phyloP scores from a whole-genome alignment of 345 rosid genomes.

The Chamaenerion angustifolium region DNA sequence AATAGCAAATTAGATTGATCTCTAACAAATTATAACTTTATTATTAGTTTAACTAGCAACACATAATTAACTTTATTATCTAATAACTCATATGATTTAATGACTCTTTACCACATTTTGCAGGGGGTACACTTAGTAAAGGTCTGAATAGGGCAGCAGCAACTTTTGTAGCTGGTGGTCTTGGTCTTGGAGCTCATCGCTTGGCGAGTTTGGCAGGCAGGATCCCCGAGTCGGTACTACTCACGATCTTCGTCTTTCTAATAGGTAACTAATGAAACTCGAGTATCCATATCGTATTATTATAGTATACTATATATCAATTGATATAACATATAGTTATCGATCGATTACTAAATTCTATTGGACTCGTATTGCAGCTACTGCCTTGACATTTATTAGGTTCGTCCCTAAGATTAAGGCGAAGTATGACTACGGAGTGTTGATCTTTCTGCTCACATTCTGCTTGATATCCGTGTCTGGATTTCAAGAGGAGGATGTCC shows the following conservation, averaged over 20 bases:
- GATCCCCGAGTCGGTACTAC: slow-evolving; percentile 49
- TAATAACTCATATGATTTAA: no score
- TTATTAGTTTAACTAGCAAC: no score
- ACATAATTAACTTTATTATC: no score
- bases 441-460: slow-evolving; percentile 28
- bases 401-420: slow-evolving; percentile 23
- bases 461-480: slow-evolving; percentile 22
- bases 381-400: slow-evolving; percentile 12
- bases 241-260: slow-evolving; percentile 46
- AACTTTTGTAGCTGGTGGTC: slow-evolving; percentile 45
- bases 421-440: slow-evolving; percentile 23
- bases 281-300: no score
- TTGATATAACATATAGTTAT: no score
- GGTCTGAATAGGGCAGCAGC: slow-evolving; percentile 59
- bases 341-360: no score
- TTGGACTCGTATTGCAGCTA: no score
- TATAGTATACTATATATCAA: no score
- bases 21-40: no score
- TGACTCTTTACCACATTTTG: no score
- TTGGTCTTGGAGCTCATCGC: slow-evolving; percentile 61
- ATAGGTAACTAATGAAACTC: slow-evolving; percentile 18
- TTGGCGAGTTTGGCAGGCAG: slow-evolving; percentile 41
- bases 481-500: slow-evolving; percentile 14
- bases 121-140: slow-evolving; percentile 51
- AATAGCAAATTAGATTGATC: no score